Conservation (phyloP, 352 stramenopile species). For the Phytophthora fragariaefolia region DNA sequence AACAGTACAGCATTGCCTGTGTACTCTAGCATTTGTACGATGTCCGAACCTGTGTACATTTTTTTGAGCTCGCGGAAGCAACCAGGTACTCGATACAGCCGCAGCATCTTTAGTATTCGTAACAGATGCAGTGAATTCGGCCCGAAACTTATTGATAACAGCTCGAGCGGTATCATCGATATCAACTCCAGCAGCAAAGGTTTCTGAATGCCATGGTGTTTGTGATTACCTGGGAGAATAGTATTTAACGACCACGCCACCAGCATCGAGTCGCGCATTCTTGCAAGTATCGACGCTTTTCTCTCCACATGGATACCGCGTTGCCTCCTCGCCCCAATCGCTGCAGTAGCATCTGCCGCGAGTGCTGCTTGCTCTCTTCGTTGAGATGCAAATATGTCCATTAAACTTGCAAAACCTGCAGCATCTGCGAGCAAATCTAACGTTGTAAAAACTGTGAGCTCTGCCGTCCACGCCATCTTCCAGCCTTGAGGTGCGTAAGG, state of each 20-base stretch:
- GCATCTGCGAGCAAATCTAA: slow-evolving; percentile 64
- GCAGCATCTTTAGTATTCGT: slow-evolving; percentile 57
- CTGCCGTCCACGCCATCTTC: slow-evolving; percentile 44
- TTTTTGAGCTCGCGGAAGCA: slow-evolving; percentile 61
- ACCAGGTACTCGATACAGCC: slow-evolving; percentile 54
- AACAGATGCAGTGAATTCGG: slow-evolving; percentile 67
- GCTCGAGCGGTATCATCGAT: slow-evolving; percentile 59
- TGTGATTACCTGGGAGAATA: slow-evolving; percentile 44
- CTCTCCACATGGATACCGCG: slow-evolving; percentile 5
- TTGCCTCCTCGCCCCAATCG: slow-evolving; percentile 28
- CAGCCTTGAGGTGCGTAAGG: slow-evolving; percentile 35
- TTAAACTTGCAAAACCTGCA: slow-evolving; percentile 47
- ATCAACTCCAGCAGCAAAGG: slow-evolving; percentile 54
- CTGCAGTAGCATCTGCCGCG: slow-evolving; percentile 22
- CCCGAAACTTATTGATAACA: slow-evolving; percentile 47
- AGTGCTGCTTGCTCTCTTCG: slow-evolving; percentile 50
- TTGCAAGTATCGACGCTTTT: slow-evolving; percentile 23
- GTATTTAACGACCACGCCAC: slow-evolving; percentile 74
- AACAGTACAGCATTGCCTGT: slow-evolving; percentile 63
- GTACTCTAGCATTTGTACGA: slow-evolving; percentile 65
- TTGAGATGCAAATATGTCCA: slow-evolving; percentile 57
- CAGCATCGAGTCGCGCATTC: slow-evolving; percentile 42
- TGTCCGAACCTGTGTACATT: slow-evolving; percentile 41
- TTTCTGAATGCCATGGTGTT: slow-evolving; percentile 40
- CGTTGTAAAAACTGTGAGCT: slow-evolving; percentile 54